Evolutionary conservation across 1,284 basidiomycete genomes (phyloP).

Genomic region (Sanghuangporus sanghuang): DNA sequence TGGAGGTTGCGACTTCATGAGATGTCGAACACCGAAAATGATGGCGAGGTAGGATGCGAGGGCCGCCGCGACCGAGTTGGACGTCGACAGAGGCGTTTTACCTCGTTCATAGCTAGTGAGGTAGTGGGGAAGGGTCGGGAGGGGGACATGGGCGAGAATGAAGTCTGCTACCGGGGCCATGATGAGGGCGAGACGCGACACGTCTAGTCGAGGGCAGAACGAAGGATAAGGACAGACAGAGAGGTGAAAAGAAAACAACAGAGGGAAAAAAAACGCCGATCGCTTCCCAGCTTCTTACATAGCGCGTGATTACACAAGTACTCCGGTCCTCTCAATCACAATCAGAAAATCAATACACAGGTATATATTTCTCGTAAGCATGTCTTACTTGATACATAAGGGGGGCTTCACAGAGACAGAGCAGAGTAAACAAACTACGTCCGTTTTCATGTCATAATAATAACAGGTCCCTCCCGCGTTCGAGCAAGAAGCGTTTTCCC

Average conservation of each 20-base stretch:
- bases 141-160: conserved; percentile 50
- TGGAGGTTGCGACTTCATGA: conserved; percentile 77
- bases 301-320: not conserved
- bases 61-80: conserved; percentile 63
- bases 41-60: conserved; percentile 81
- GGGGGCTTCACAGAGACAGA: not conserved
- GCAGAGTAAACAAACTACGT: not conserved
- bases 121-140: conserved; percentile 53
- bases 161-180: conserved; percentile 75
- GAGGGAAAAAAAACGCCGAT: not conserved
- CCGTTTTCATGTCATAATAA: conserved; percentile 14
- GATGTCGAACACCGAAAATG: conserved; percentile 82
- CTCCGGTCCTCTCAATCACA: too few relatives aligned
- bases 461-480: conserved; percentile 15
- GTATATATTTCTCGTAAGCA: not conserved
- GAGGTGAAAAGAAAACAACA: not conserved
- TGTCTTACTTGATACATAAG: not conserved
- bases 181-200: conserved; percentile 25
- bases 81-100: conserved; percentile 77
- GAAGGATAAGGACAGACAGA: not conserved
- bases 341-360: too few relatives aligned
- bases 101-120: conserved; percentile 68
- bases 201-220: not conserved
- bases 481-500: conserved; percentile 14
- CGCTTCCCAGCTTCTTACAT: not conserved